A percentile compares a stretch with the other conserved stretches of the same genome.
These are phyloP conservation scores for Clathrospora elynae DNA, from an alignment of 2,329 filamentous ascomycete species.

Conservation along the genomic window DNA sequence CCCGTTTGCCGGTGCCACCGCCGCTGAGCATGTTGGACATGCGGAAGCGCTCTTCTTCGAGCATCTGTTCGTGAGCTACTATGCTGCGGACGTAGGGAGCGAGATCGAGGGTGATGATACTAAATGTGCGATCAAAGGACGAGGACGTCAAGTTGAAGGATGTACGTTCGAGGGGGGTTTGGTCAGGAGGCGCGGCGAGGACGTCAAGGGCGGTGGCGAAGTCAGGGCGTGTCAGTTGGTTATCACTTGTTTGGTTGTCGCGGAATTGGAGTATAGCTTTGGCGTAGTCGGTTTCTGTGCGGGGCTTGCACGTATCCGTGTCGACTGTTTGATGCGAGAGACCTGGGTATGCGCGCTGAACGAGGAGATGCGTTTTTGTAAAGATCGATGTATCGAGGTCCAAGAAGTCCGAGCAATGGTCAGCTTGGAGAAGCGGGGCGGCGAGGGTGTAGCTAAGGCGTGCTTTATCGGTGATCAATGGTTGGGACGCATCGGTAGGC, in stretches of 20 bases:
- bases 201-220: conserved; percentile 59
- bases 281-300: conserved; percentile 25
- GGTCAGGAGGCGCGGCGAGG: conserved; percentile 49
- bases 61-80: conserved; percentile 71
- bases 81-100: conserved; percentile 91
- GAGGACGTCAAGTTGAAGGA: conserved; percentile 65
- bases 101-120: conserved; percentile 72
- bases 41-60: conserved; percentile 70
- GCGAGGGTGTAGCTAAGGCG: conserved; percentile 61
- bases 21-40: conserved; percentile 67
- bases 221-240: conserved; percentile 41
- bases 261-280: conserved; percentile 42
- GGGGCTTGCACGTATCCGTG: no score
- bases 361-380: conserved; percentile 34
- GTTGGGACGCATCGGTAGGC: conserved; percentile 67
- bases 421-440: conserved; percentile 59
- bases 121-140: conserved; percentile 74
- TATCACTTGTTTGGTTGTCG: conserved; percentile 17
- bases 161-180: conserved; percentile 35
- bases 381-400: conserved; percentile 44
- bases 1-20: conserved; percentile 61
- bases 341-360: conserved; percentile 21
- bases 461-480: conserved; percentile 61
- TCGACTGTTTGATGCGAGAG: neutral
- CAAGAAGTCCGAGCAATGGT: conserved; percentile 54